Base-by-base conservation (phyloP, 768 basidiomycete species). In the Suillus brevipes region DNA sequence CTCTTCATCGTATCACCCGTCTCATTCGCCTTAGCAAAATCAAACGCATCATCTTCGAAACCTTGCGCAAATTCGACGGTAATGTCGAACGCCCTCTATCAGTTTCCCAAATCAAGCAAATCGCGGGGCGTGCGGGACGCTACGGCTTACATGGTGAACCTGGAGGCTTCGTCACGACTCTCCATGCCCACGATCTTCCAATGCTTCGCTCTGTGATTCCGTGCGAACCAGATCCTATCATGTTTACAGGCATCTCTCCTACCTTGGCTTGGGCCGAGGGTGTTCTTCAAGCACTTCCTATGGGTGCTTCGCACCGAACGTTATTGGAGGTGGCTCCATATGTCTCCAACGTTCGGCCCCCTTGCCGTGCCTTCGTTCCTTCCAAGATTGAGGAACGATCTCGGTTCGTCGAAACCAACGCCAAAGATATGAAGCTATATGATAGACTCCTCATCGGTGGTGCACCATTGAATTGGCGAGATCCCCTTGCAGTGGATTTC, bases 51-150 rank as follows among this genome's bases (percentile, higher is more conserved):
- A 83, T 97, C 59, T 96, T 97, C 69, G 84, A 88, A 45, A 76
- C 84, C 1, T 78, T 94, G 23, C 68, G 74, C 47, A 97, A 98
- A 73, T 91, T 76, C 67, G 81, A 90, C 64, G 89, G 89, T 20
- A 71, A 68, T 20, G 68, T 68, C 18, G 72, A 77, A 65, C 70
- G 78, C 5, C 75, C 76, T 0, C 80, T 99, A 6, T 86, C 91
- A 0, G 74, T 84, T 4, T 92, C 95, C 0, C 89, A 91, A 68
- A 85, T 93, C 73, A 97, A 97, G 75, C 97, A 98, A 74, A 97
- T 99, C 56, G 95, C 91, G 1, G 95, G 96, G 7, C 86, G 97
- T 47, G 96, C 97, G 0, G 97, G 96, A 14, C 90, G 97, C 3
- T 99, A 86, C 74, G 92, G 93, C 3, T 75, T 91, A 50, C 87